Conservation (phyloP, 2,329 filamentous ascomycete genomes). For the Ceratocystiopsis sp. region DNA sequence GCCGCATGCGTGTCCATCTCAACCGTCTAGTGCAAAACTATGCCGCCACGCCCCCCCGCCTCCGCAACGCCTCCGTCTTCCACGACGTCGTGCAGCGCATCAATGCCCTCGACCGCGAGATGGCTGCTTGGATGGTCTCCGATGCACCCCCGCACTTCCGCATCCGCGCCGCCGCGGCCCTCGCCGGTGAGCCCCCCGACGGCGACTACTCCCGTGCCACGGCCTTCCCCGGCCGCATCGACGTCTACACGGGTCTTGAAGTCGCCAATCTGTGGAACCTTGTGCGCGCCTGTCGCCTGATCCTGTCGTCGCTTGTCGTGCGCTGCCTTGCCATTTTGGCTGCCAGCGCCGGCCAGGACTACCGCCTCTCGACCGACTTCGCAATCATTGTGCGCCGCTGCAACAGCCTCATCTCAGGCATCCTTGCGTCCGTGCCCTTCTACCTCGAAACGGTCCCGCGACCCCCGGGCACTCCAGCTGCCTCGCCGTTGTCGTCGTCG, state of each 20-base stretch:
- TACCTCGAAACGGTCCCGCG: conserved; percentile 41
- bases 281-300: conserved; percentile 33
- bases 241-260: conserved; percentile 42
- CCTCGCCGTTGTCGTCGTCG: background rate
- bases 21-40: conserved; percentile 32
- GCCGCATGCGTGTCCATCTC: too few species aligned
- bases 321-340: conserved; percentile 38
- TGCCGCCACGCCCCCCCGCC: conserved; percentile 32
- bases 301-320: conserved; percentile 36
- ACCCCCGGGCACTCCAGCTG: conserved; percentile 9
- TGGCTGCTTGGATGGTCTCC: conserved; percentile 29
- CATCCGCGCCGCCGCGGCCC: conserved; percentile 38
- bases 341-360: conserved; percentile 21
- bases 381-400: conserved; percentile 34
- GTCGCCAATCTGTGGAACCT: conserved; percentile 41
- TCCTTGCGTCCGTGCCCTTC: conserved; percentile 44
- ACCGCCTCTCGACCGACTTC: conserved; percentile 45
- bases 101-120: conserved; percentile 34
- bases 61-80: conserved; percentile 39
- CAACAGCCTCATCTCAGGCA: conserved; percentile 36
- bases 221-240: conserved; percentile 42
- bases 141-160: conserved; percentile 31
- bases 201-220: conserved; percentile 35
- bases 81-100: conserved; percentile 31
- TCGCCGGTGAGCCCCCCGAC: conserved; percentile 32